These are phyloP conservation scores for Leccinum griseonigrum DNA, from an alignment of 1,284 basidiomycete genomes.

Conservation along the genomic window DNA sequence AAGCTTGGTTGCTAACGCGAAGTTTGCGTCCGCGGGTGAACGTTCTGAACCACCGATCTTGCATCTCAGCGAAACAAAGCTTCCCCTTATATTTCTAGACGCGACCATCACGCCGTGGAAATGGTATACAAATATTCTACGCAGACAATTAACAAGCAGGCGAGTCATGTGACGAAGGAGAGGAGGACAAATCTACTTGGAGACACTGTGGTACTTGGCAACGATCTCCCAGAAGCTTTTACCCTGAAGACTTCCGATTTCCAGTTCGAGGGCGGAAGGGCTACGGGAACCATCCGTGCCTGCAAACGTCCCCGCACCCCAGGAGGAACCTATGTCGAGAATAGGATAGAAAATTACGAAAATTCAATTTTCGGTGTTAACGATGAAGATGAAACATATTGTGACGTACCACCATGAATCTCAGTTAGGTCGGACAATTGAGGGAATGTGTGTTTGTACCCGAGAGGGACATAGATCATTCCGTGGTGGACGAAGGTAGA, in stretches of 20 bases:
- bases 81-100: background rate
- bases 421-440: slow-evolving; percentile 60
- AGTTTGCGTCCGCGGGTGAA: background rate
- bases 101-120: background rate
- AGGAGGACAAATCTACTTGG: slow-evolving; percentile 10
- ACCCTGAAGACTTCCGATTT: slow-evolving; percentile 67
- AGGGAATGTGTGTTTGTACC: slow-evolving; percentile 60
- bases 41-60: background rate
- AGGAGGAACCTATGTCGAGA: slow-evolving; percentile 52
- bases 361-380: background rate
- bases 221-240: slow-evolving; percentile 54
- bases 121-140: background rate
- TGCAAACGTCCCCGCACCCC: slow-evolving; percentile 74
- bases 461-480: slow-evolving; percentile 76
- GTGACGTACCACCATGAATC: slow-evolving; percentile 65
- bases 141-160: background rate
- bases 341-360: background rate
- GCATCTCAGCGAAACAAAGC: background rate
- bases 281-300: slow-evolving; percentile 60
- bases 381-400: background rate
- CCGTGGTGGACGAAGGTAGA: slow-evolving; percentile 84
- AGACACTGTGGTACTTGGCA: slow-evolving; percentile 33
- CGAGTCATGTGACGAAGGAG: background rate
- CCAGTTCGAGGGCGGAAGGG: slow-evolving; percentile 61
- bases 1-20: background rate